phyloP scores from a whole-genome alignment of 805 yeast species.

The Candida dendrica region DNA sequence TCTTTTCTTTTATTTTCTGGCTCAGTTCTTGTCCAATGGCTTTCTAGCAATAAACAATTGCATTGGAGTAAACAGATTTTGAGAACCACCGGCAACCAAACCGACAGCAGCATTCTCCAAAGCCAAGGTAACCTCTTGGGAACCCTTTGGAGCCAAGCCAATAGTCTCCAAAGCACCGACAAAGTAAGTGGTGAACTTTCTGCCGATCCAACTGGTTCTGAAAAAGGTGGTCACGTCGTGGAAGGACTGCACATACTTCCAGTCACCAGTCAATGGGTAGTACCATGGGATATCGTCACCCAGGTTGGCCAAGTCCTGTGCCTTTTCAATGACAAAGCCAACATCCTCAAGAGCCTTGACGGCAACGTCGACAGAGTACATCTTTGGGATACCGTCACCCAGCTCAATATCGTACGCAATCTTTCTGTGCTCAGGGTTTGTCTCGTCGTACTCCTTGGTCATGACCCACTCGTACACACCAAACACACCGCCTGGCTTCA shows the following conservation, averaged over 20 bases:
- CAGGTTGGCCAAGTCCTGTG: constrained; percentile 75
- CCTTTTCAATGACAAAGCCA: constrained; percentile 76
- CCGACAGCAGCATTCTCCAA: constrained; percentile 96
- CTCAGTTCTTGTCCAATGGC: constrained; percentile 42
- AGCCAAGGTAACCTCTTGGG: constrained; percentile 82
- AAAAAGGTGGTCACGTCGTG: constrained; percentile 75
- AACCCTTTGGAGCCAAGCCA: constrained; percentile 91
- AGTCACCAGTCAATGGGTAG: constrained; percentile 92
- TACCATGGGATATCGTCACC: constrained; percentile 93
- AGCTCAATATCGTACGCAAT: constrained; percentile 96
- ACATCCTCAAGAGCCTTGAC: constrained; percentile 76
- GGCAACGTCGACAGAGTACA: constrained; percentile 83
- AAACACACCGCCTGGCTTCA: constrained; percentile 95
- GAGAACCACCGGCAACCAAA: constrained; percentile 87
- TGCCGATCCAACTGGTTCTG: constrained; percentile 84
- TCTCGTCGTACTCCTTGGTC: constrained; percentile 89
- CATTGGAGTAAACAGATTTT: constrained; percentile 94
- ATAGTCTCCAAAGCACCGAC: constrained; percentile 78
- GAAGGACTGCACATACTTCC: constrained; percentile 75
- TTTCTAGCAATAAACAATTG: constrained; percentile 85
- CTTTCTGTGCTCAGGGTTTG: constrained; percentile 81
- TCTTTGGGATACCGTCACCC: constrained; percentile 98
- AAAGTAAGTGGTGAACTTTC: constrained; percentile 73
- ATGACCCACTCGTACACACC: constrained; percentile 99
- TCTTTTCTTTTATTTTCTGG: neutral